phyloP scores from a whole-genome alignment of 768 basidiomycete genomes.

The Stropharia rugosoannulata region DNA sequence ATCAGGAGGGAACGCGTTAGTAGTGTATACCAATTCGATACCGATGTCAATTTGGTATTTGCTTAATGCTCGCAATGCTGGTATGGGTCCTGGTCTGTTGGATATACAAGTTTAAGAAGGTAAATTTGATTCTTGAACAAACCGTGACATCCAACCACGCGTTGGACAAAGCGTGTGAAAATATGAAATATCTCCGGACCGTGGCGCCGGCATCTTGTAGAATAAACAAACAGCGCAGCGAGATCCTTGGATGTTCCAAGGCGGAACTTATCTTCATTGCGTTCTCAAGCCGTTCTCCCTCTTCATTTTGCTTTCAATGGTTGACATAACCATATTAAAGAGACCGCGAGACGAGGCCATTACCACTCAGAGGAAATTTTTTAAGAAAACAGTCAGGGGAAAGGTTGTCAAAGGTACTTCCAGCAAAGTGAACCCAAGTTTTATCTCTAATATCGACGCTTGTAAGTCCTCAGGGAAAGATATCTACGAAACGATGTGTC shows the following conservation, averaged over 20 bases:
- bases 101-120: no score
- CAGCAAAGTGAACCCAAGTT: background rate
- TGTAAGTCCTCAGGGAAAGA: conserved; percentile 83
- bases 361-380: conserved; percentile 86
- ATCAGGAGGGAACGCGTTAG: no score
- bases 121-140: no score
- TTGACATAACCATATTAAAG: conserved; percentile 72
- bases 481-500: conserved; percentile 91
- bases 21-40: no score
- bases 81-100: no score
- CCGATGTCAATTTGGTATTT: no score
- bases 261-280: background rate
- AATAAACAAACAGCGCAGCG: background rate
- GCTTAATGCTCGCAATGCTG: no score
- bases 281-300: no score
- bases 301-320: conserved; percentile 24
- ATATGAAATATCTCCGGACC: no score
- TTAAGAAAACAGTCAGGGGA: conserved; percentile 93
- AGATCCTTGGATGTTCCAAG: background rate
- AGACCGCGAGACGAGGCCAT: conserved; percentile 69
- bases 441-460: background rate
- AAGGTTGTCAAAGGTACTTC: conserved; percentile 87
- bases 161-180: no score
- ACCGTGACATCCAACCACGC: no score
- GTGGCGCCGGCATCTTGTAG: no score